Conservation (phyloP, 1,139 yeast species). For the Spencermartinsiella ligniputridi region DNA sequence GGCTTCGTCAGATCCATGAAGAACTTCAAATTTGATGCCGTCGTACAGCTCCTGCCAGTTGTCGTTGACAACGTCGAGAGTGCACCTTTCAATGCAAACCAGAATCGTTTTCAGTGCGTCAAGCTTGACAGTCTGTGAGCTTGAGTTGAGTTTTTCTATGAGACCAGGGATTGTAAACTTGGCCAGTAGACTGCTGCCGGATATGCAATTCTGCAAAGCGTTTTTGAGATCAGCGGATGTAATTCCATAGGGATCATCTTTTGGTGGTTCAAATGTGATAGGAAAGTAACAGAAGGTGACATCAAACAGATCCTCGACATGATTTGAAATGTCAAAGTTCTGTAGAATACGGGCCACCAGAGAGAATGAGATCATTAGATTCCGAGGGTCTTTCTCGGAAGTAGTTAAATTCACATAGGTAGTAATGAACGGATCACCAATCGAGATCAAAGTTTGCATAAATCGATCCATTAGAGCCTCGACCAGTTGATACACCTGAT, state of each 20-base stretch:
- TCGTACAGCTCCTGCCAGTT: slow-evolving; percentile 82
- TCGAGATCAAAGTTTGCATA: slow-evolving; percentile 5
- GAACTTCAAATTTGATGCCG: slow-evolving; percentile 78
- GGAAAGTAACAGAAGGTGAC: slow-evolving; percentile 94
- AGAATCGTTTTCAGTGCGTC: slow-evolving; percentile 68
- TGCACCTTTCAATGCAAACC: slow-evolving; percentile 52
- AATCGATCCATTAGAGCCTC: slow-evolving; percentile 34
- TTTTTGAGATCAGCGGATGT: slow-evolving; percentile 66
- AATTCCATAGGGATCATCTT: slow-evolving; percentile 83
- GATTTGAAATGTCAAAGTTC: slow-evolving; percentile 39
- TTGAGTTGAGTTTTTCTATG: slow-evolving; percentile 78
- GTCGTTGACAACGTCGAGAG: slow-evolving; percentile 41
- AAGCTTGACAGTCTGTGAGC: slow-evolving; percentile 69
- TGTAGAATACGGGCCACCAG: slow-evolving; percentile 50
- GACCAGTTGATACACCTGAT: slow-evolving; percentile 53
- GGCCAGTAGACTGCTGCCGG: slow-evolving; percentile 63
- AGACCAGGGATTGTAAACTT: slow-evolving; percentile 72
- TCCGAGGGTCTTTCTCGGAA: slow-evolving; percentile 94
- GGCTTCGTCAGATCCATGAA: slow-evolving; percentile 63
- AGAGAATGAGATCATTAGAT: slow-evolving; percentile 65
- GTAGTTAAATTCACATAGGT: slow-evolving; percentile 64
- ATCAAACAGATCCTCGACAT: slow-evolving; percentile 69
- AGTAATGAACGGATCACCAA: slow-evolving; percentile 44
- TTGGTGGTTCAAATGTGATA: slow-evolving; percentile 89
- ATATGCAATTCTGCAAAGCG: slow-evolving; percentile 50